These are phyloP conservation scores for Metrosideros polymorpha DNA, from an alignment of 441 rosid genomes.

Conservation along the genomic window DNA sequence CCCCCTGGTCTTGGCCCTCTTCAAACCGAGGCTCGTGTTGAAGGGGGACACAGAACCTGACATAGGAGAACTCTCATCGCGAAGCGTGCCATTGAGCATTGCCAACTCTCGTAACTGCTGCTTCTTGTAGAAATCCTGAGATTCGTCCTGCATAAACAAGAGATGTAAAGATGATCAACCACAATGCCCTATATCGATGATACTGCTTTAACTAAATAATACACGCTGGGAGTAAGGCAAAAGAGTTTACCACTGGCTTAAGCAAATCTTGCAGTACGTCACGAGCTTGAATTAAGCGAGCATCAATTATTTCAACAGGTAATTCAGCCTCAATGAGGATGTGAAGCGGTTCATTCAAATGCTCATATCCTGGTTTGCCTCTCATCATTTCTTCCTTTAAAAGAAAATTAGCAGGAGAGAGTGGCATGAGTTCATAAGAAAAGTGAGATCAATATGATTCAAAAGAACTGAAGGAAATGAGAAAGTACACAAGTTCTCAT, in stretches of 20 bases:
- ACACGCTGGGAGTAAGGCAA: not conserved
- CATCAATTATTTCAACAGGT: constrained; percentile 85
- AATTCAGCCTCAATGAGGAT: constrained; percentile 93
- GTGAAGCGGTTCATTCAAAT: constrained; percentile 93
- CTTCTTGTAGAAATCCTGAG: constrained; percentile 93
- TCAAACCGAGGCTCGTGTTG: constrained; percentile 92
- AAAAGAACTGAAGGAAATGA: not conserved
- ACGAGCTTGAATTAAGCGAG: constrained; percentile 88
- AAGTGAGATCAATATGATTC: not conserved
- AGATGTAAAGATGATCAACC: not conserved
- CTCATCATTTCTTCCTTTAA: constrained; percentile 92
- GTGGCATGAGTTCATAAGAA: not conserved
- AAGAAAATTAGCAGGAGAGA: constrained; percentile 1
- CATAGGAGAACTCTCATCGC: constrained; percentile 96
- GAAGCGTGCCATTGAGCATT: constrained; percentile 80
- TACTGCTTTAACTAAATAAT: not conserved
- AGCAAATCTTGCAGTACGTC: constrained; percentile 92
- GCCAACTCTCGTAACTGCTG: constrained; percentile 96
- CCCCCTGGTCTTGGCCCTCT: constrained; percentile 93
- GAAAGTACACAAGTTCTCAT: not conserved
- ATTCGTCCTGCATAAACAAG: constrained; percentile 52
- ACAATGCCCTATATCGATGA: not conserved
- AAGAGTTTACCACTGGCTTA: constrained; percentile 61
- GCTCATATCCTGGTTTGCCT: constrained; percentile 98
- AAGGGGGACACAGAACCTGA: constrained; percentile 92